Evolutionary conservation across 2,329 filamentous ascomycete species (phyloP), one percentile per base, ranked within the genome.

Genomic region (Colletotrichum sojae): DNA sequence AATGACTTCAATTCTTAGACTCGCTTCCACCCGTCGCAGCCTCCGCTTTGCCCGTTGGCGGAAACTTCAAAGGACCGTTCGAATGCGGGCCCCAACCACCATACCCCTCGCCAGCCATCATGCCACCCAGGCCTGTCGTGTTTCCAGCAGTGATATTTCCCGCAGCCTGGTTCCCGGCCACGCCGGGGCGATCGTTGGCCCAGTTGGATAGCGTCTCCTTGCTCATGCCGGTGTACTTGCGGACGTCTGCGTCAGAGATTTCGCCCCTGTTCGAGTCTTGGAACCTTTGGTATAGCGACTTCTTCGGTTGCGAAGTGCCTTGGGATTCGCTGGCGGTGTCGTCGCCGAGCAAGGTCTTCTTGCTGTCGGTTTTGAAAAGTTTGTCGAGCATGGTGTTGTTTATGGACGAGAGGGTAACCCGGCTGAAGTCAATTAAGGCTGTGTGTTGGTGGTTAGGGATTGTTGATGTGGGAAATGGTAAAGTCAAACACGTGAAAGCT

Each of bases 181-280:
- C 81, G 15, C 80, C 80, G 0, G 82, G 80, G 22, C 76, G 73
- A 2, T 73, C 73, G 36, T 78, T 78, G 22, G 79, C 77, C 81
- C 81, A 83, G 3, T 73, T 39, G 15, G 75, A 72, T 58, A 83
- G 73, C 69, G 75, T 69, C 0, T 51, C 72, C 45, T 73, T 73
- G 22, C 70, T 73, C 73, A 78, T 83, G 72, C 82, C 82, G 36
- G 81, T 83, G 76, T 82, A 82, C 69, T 82, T 82, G 31, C 75
- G 57, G 36, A 83, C 70, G 67, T 83, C 81, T 9, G 79, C 80
- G 66, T 83, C 81, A 66, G 75, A 79, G 52, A 80, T 76, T 16
- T 72, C 71, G 46, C 73, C 71, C 46, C 74, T 69, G 70, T 80
- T 80, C 22, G 74, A 73, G 51, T 75, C 75, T 56, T 77, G 74